Evolutionary conservation across 257 asterid genomes (phyloP), one percentile per base, ranked within the genome.

Genomic region (Gentiana dahurica): DNA sequence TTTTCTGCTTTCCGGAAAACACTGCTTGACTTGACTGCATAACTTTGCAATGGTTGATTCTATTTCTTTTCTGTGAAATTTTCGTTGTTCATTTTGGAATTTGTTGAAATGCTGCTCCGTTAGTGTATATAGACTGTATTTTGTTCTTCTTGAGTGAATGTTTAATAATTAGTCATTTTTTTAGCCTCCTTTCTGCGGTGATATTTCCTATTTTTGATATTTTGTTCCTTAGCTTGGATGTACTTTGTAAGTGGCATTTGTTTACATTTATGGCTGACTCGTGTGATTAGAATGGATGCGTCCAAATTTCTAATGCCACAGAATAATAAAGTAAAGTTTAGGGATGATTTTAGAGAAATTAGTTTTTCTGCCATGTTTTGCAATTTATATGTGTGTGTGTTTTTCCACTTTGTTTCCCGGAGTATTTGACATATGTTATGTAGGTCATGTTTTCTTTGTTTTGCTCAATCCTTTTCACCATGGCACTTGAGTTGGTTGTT

Each of bases 61-160:
- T 13, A 7, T 68, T 60, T 70, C 64, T 36, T 71, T 60, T 36
- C 34, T 53, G 12, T 68, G 44, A 69, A 65, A 61, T 39, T 36
- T 46, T 7, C 55, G 60, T 44, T 50, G 57, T 9, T 33, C 6
- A 8, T 65, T 63, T 59, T 59, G 58, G 12, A 33, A 54, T 34
- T 53, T 49, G 51, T 55, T 38, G 41, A 53, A 35, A 56, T 36
- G 50, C 36, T 57, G 54, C 51, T 53, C 48, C 15, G 63, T 43
- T 51, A 49, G 34, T 46, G 38, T 49, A 51, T 49, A 51, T 32
- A 53, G 24, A 24, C 24, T 24, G 24, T 48, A 35, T 53, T 53
- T 52, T 51, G 39, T 60, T 5, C 51, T 43, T 56, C 61, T 59
- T 66, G 54, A 41, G 46, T 41, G 46, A 41, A 2, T 41, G 6